Evolutionary conservation across 345 rosid species (phyloP).

Genomic region (Punica granatum): DNA sequence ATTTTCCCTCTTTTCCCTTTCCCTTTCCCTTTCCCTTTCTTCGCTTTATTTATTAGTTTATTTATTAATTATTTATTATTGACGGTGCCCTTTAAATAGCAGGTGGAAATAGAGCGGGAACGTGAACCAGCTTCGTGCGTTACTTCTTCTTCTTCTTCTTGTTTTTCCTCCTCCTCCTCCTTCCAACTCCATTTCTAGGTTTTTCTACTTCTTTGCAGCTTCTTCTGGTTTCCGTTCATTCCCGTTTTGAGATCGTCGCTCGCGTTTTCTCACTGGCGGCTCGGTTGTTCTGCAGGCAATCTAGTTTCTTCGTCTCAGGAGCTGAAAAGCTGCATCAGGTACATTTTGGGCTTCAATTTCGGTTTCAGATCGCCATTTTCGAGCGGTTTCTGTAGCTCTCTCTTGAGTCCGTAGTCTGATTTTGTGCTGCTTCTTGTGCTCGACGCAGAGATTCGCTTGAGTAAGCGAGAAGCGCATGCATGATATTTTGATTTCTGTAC

Average conservation of each 20-base stretch:
- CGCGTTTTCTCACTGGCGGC: background rate
- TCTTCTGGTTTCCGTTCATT: background rate
- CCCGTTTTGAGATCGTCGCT: background rate
- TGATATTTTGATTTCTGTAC: too few species aligned
- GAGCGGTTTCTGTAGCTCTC: background rate
- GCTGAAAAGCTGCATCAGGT: background rate
- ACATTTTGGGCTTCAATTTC: background rate
- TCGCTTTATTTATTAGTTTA: too few species aligned
- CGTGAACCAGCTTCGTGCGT: background rate
- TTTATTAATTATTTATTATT: too few species aligned
- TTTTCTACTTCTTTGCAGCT: background rate
- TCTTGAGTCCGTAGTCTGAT: background rate
- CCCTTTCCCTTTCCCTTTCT: background rate
- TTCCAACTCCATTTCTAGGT: background rate
- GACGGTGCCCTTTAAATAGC: background rate
- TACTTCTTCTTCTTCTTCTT: too few species aligned
- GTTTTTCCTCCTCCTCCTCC: background rate
- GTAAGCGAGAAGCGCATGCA: background rate
- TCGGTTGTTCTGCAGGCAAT: background rate
- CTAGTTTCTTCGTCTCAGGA: background rate
- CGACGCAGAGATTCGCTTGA: background rate
- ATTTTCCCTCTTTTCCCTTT: background rate
- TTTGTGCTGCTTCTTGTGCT: background rate
- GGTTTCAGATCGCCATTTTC: background rate
- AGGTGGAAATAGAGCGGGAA: background rate